Conservation (phyloP, 164 flowering plant genomes). For the Amborella trichopoda region DNA sequence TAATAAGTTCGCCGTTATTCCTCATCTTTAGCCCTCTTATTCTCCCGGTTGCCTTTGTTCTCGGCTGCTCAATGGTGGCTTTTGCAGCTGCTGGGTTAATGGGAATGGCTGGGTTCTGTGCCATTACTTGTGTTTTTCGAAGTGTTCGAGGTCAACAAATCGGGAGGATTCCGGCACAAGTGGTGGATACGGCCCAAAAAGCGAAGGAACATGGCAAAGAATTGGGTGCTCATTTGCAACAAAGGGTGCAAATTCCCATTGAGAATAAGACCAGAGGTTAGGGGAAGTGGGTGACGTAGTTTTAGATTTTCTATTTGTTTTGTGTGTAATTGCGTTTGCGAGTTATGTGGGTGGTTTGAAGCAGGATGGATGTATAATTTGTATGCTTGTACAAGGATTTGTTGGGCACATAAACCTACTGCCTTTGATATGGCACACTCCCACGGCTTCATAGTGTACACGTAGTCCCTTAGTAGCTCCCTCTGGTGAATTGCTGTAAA, state of each 20-base stretch:
- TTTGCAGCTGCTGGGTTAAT: neutral
- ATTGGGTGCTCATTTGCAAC: neutral
- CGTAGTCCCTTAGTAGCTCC: no score
- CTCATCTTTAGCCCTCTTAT: conserved; percentile 1
- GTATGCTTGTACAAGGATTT: no score
- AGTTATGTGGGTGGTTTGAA: no score
- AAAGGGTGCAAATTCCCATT: neutral
- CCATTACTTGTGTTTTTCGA: neutral
- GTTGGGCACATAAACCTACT: no score
- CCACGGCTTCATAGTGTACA: no score
- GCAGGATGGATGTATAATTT: no score
- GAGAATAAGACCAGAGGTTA: neutral
- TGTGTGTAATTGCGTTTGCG: no score
- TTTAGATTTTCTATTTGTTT: no score
- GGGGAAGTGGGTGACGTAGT: neutral
- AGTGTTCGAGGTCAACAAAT: neutral
- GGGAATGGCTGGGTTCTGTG: neutral
- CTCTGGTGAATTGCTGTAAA: no score
- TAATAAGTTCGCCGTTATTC: neutral
- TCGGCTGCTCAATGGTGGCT: neutral
- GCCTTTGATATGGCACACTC: no score
- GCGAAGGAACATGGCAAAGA: neutral
- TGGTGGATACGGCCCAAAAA: neutral
- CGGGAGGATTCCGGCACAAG: neutral
- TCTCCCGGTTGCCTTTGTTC: neutral